Percentiles rank a stretch among this genome's conserved stretches.
Conservation (phyloP, 2,329 filamentous ascomycete species). For the Aspergillus floridensis region DNA sequence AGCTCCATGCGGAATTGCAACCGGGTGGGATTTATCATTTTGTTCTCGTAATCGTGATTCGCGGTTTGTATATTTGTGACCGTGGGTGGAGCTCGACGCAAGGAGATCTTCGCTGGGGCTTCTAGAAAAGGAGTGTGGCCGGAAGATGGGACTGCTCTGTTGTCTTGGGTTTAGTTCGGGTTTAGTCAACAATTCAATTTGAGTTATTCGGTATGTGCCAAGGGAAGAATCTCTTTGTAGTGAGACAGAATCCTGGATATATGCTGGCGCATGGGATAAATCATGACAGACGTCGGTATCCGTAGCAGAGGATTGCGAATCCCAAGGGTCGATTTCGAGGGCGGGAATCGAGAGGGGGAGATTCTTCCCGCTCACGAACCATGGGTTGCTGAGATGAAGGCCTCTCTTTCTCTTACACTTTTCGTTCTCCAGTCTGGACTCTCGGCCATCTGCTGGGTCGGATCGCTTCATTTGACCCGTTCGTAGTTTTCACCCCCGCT, state of each 20-base stretch:
- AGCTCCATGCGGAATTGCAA: too few relatives aligned
- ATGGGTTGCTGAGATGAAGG: constrained; percentile 1
- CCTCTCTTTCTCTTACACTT: not conserved
- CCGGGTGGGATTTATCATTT: too few relatives aligned
- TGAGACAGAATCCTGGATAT: too few relatives aligned
- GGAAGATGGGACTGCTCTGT: not conserved
- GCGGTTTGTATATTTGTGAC: not conserved
- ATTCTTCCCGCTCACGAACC: constrained; percentile 8
- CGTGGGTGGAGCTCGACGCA: not conserved
- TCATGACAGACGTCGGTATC: too few relatives aligned
- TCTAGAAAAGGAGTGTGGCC: not conserved
- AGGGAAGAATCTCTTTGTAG: too few relatives aligned
- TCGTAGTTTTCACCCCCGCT: not conserved
- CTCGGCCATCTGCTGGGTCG: constrained; percentile 1
- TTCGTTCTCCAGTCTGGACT: not conserved
- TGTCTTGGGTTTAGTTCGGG: too few relatives aligned
- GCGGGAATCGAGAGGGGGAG: constrained; percentile 3
- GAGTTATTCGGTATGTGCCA: too few relatives aligned
- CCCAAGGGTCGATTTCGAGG: not conserved
- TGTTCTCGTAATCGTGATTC: not conserved
- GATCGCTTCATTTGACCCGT: not conserved
- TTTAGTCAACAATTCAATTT: too few relatives aligned
- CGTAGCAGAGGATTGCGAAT: not conserved
- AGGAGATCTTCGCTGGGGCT: not conserved
- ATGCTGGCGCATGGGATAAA: too few relatives aligned